Conservation (phyloP, 148 eudicot species). For the Mesembryanthemum crystallinum region DNA sequence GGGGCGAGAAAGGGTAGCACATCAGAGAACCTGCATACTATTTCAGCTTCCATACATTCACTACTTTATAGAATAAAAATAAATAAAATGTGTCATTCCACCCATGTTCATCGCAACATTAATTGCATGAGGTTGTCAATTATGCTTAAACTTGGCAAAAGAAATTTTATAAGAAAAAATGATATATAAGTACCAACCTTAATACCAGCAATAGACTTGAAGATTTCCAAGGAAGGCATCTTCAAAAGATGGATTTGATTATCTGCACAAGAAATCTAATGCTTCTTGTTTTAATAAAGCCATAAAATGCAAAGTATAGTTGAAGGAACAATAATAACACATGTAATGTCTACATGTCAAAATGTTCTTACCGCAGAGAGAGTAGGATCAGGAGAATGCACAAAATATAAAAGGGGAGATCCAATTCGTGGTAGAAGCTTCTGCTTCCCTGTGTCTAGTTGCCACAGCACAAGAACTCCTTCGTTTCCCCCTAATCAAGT, state of each 20-base stretch:
- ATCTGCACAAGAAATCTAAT: slow-evolving; percentile 89
- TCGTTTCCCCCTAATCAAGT: slow-evolving; percentile 71
- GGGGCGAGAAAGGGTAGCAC: background rate
- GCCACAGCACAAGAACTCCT: slow-evolving; percentile 98
- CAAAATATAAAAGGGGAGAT: slow-evolving; percentile 70
- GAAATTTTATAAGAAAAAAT: background rate
- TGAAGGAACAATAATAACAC: slow-evolving; percentile 13
- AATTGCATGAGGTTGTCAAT: background rate
- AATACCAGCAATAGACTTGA: slow-evolving; percentile 83
- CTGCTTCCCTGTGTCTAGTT: slow-evolving; percentile 84
- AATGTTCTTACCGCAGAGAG: slow-evolving; percentile 59
- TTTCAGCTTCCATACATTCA: background rate
- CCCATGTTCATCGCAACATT: background rate
- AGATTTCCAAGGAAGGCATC: slow-evolving; percentile 74
- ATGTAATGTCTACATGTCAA: background rate
- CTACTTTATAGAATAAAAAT: background rate
- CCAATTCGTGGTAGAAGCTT: slow-evolving; percentile 84
- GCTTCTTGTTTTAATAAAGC: slow-evolving; percentile 26
- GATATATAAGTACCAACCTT: slow-evolving; percentile 49
- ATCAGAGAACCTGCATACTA: background rate
- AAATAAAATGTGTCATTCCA: background rate
- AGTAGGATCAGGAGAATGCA: slow-evolving; percentile 67
- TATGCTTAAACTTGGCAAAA: background rate
- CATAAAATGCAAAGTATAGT: background rate
- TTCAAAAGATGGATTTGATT: slow-evolving; percentile 69